These are phyloP conservation scores for Fraxinus paxiana DNA, from an alignment of 305 asterid species.

Conservation along the genomic window DNA sequence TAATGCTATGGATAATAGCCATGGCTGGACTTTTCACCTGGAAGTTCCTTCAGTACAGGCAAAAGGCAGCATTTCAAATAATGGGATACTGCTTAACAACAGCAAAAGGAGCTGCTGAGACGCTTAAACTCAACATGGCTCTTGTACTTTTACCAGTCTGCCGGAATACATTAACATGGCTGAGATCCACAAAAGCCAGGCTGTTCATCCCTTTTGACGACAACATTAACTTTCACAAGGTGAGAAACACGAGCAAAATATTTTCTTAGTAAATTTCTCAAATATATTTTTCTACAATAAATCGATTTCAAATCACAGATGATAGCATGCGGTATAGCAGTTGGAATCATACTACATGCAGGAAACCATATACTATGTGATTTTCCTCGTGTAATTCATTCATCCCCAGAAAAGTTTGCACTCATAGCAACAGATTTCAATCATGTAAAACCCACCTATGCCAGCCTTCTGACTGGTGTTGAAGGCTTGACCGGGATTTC, in stretches of 20 bases:
- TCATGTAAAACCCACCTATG: conserved; percentile 51
- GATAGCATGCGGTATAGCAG: conserved; percentile 62
- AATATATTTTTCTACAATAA: background rate
- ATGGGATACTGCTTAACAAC: conserved; percentile 82
- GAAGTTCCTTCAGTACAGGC: conserved; percentile 69
- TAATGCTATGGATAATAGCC: conserved; percentile 49
- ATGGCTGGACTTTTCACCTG: conserved; percentile 74
- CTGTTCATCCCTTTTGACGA: conserved; percentile 70
- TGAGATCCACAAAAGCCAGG: conserved; percentile 72
- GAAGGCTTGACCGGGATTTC: conserved; percentile 61
- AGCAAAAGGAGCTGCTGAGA: conserved; percentile 95
- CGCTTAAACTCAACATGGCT: conserved; percentile 90
- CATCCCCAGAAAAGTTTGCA: conserved; percentile 58
- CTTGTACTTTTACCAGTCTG: conserved; percentile 79
- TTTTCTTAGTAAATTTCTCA: background rate
- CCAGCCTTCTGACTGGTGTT: conserved; percentile 38
- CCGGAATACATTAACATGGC: conserved; percentile 64
- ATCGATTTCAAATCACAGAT: conserved; percentile 38
- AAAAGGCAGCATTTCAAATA: conserved; percentile 54
- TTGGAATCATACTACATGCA: conserved; percentile 57
- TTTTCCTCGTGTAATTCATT: conserved; percentile 58
- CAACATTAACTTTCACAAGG: conserved; percentile 86
- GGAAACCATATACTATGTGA: conserved; percentile 75
- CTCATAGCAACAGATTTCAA: conserved; percentile 60
- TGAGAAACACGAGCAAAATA: conserved; percentile 9